A percentile compares a stretch with the other conserved stretches of the same genome.
phyloP scores from a whole-genome alignment of 306 rosid genomes.

The Acacia acuminata region DNA sequence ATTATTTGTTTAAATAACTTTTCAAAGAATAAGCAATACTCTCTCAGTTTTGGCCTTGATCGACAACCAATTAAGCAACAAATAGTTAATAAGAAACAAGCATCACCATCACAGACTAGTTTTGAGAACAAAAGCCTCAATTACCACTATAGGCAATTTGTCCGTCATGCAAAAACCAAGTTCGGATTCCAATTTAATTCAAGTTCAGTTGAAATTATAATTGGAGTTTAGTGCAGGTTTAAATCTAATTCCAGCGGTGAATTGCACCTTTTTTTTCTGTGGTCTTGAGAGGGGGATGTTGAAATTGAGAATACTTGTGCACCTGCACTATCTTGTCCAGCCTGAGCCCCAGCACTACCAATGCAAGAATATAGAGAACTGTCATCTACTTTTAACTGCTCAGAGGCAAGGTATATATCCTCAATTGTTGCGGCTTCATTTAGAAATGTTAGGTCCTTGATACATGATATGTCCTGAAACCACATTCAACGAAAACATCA shows the following conservation, averaged over 20 bases:
- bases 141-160: no score
- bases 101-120: background rate
- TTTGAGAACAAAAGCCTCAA: background rate
- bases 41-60: background rate
- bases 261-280: no score
- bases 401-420: slow-evolving; percentile 79
- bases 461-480: slow-evolving; percentile 90
- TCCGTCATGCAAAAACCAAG: background rate
- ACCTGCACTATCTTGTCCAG: slow-evolving; percentile 64
- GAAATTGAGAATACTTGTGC: slow-evolving; percentile 25
- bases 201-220: background rate
- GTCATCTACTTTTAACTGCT: slow-evolving; percentile 86
- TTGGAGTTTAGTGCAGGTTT: background rate
- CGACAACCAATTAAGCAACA: background rate
- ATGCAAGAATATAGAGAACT: slow-evolving; percentile 83
- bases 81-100: background rate
- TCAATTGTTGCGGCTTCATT: slow-evolving; percentile 83
- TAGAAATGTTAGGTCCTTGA: slow-evolving; percentile 75
- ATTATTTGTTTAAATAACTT: background rate
- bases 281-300: no score
- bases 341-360: slow-evolving; percentile 90
- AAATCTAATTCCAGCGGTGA: background rate
- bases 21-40: background rate
- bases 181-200: background rate
- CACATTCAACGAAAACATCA: slow-evolving; percentile 31